Evolutionary conservation across 345 rosid species (phyloP).

Genomic region (Angophora floribunda): DNA sequence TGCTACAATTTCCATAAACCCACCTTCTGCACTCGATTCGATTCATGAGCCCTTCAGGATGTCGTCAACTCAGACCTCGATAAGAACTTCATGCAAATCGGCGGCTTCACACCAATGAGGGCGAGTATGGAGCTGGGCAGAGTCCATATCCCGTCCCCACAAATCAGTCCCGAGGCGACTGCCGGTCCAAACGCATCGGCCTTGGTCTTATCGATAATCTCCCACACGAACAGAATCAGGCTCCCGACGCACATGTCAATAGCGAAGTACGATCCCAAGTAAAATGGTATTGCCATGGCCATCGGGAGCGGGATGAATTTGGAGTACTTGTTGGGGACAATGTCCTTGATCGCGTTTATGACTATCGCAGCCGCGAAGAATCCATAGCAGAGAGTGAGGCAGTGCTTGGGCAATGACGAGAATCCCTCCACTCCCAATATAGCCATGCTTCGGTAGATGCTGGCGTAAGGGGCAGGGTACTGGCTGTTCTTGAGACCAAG

Average conservation of each 20-base stretch:
- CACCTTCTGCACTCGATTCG: background rate
- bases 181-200: background rate
- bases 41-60: background rate
- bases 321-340: constrained; percentile 19
- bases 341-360: constrained; percentile 43
- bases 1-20: background rate
- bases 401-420: constrained; percentile 57
- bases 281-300: constrained; percentile 94
- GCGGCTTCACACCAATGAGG: background rate
- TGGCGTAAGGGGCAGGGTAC: constrained; percentile 39
- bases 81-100: constrained; percentile 3
- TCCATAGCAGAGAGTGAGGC: constrained; percentile 48
- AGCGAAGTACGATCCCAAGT: constrained; percentile 55
- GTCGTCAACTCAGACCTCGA: background rate
- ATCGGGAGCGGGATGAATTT: constrained; percentile 63
- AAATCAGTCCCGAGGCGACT: background rate
- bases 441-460: constrained; percentile 49
- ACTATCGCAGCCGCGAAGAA: constrained; percentile 54
- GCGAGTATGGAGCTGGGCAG: constrained; percentile 6
- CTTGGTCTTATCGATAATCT: background rate
- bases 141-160: constrained; percentile 3
- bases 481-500: constrained; percentile 34
- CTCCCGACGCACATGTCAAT: background rate
- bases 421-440: constrained; percentile 66
- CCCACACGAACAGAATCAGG: background rate